Evolutionary conservation across 192 early-diverging fungal species (phyloP), one percentile per base, ranked within the genome.

Genomic region (Linnemannia exigua): DNA sequence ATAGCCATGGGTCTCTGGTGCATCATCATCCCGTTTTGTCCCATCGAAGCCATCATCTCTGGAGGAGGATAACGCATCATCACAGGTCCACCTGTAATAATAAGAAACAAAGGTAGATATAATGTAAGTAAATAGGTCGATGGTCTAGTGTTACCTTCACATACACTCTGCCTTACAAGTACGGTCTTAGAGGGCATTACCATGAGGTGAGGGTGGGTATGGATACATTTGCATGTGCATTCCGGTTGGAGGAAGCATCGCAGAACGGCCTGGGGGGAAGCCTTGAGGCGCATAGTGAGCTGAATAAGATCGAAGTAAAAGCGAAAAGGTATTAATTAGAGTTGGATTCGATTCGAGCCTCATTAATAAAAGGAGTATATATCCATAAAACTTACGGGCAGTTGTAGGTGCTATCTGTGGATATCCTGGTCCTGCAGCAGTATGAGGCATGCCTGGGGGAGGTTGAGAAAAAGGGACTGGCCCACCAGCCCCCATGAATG

Each of bases 31-130:
- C 82, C 76, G 31, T 88, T 89, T 8, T 81, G 85, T 1, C 76
- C 80, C 74, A 89, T 88, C 35, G 84, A 86, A 20, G 73, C 54
- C 74, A 87, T 84, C 79, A 92, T 87, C 58, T 90, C 90, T 22
- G 90, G 89, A 11, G 89, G 89, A 79, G 90, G 90, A 75, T 91
- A 91, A 11, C 90, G 87, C 89, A 92, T 92, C 88, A 92, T 91
- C 67, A 90, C 87, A 15, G 87, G 90, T n/a, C 80, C 78, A 17
- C 84, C 90, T 89, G 79, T 11, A 54, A 17, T 1, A 9, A 20
- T 66, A 41, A 15, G 15, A 63, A 36, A 37, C 12, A 2, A 48
- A 52, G 5, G 17, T 5, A 8, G 14, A 63, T 2, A 63, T 15
- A 15, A 15, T 31, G 25, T 28, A 14, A 31, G 12, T 31, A 63